A percentile compares a stretch with the other conserved stretches of the same genome.
phyloP scores from a whole-genome alignment of 805 yeast species.

The Kodamaea neixiangensis region DNA sequence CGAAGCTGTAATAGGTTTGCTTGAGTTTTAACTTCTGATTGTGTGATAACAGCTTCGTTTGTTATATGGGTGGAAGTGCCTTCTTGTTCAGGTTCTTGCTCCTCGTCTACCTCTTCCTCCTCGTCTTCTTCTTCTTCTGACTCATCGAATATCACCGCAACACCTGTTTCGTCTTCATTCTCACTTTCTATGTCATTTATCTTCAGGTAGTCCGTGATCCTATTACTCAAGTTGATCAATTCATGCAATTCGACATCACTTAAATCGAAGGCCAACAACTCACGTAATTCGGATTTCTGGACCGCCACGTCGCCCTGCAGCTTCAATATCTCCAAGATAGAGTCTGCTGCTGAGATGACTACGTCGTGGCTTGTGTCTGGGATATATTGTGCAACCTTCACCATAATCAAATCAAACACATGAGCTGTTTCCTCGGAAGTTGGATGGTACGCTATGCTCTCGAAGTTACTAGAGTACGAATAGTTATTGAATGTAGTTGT shows the following conservation, averaged over 20 bases:
- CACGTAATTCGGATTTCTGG: constrained; percentile 41
- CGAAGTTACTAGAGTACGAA: constrained; percentile 11
- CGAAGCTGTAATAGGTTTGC: constrained; percentile 8
- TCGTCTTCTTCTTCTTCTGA: constrained; percentile 15
- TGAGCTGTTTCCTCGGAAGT: constrained; percentile 51
- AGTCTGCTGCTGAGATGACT: constrained; percentile 70
- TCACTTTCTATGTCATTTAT: constrained; percentile 15
- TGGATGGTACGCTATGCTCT: constrained; percentile 58
- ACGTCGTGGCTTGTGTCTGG: constrained; percentile 77
- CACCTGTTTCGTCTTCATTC: constrained; percentile 16
- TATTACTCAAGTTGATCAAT: constrained; percentile 43
- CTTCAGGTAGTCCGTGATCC: constrained; percentile 52
- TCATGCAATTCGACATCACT: constrained; percentile 48
- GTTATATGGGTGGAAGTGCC: background rate
- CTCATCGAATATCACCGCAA: constrained; percentile 25
- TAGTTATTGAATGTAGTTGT: constrained; percentile 12
- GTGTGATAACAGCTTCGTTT: constrained; percentile 1
- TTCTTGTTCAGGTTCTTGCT: too few relatives aligned
- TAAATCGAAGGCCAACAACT: constrained; percentile 44
- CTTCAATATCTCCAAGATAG: constrained; percentile 56
- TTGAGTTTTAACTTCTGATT: background rate
- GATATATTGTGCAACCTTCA: constrained; percentile 59
- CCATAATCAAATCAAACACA: constrained; percentile 56
- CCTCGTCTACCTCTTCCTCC: constrained; percentile 11
- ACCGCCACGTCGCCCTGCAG: constrained; percentile 44